These are phyloP conservation scores for Periconia sp. DNA, from an alignment of 2,329 filamentous ascomycete species.

Conservation along the genomic window DNA sequence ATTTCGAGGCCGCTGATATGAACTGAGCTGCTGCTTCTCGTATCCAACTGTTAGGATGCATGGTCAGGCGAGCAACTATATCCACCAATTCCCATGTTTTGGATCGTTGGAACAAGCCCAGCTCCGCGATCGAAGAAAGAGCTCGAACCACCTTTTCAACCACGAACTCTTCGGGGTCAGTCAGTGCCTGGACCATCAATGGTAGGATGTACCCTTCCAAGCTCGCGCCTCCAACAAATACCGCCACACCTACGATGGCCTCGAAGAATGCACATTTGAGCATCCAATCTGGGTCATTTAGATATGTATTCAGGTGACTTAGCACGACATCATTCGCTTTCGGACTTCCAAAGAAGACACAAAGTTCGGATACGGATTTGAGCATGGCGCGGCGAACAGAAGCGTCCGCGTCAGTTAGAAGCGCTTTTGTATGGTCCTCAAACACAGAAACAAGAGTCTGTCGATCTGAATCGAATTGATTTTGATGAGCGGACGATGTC, in stretches of 20 bases:
- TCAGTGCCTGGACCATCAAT: conserved; percentile 91
- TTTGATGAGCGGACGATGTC: conserved; percentile 71
- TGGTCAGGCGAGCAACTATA: conserved; percentile 78
- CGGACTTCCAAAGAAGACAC: conserved; percentile 91
- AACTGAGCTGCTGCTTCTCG: conserved; percentile 87
- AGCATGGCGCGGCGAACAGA: conserved; percentile 89
- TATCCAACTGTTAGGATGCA: conserved; percentile 96
- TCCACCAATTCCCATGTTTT: conserved; percentile 88
- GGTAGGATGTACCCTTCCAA: conserved; percentile 95
- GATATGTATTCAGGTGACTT: conserved; percentile 93
- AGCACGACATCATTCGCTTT: conserved; percentile 94
- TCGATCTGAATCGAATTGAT: conserved; percentile 84
- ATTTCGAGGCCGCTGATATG: conserved; percentile 73
- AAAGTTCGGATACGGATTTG: conserved; percentile 86
- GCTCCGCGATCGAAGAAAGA: conserved; percentile 80
- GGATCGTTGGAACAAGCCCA: conserved; percentile 82
- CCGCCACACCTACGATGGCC: conserved; percentile 87
- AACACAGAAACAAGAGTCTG: conserved; percentile 81
- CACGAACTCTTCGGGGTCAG: conserved; percentile 91
- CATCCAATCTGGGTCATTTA: conserved; percentile 96
- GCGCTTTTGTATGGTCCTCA: conserved; percentile 82
- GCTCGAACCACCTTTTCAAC: conserved; percentile 88
- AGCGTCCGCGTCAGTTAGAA: conserved; percentile 84
- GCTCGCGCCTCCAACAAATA: conserved; percentile 84
- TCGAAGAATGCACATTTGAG: conserved; percentile 97